Percentiles rank a stretch among this genome's conserved stretches.
phyloP scores from a whole-genome alignment of 129 eudicot species.

The Helichrysum umbraculigerum region DNA sequence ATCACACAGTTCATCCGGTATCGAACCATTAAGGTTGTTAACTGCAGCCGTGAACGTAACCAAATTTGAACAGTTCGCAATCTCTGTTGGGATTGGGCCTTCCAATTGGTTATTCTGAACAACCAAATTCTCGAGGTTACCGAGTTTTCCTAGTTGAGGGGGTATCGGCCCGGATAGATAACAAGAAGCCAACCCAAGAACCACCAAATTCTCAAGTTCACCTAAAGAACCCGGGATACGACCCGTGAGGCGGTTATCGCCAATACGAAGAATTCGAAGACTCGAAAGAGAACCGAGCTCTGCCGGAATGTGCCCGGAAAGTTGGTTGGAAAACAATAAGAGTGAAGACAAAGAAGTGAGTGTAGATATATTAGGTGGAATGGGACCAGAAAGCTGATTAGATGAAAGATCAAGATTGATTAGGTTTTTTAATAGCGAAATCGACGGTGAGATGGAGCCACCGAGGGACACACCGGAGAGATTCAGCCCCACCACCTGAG shows the following conservation, averaged over 20 bases:
- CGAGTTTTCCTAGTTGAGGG: constrained; percentile 53
- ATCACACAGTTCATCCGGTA: constrained; percentile 59
- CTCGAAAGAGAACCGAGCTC: constrained; percentile 55
- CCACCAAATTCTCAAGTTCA: constrained; percentile 44
- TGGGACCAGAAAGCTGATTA: constrained; percentile 77
- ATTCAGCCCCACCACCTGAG: constrained; percentile 52
- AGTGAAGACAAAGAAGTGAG: constrained; percentile 61
- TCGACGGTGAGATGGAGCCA: constrained; percentile 75
- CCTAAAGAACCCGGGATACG: constrained; percentile 62
- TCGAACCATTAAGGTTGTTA: constrained; percentile 67
- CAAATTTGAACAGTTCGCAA: constrained; percentile 71
- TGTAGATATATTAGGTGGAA: constrained; percentile 90
- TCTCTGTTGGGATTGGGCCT: constrained; percentile 65
- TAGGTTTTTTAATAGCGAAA: constrained; percentile 60
- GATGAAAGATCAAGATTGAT: constrained; percentile 80
- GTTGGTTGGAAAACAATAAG: constrained; percentile 72
- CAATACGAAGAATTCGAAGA: constrained; percentile 73
- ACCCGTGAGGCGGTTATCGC: constrained; percentile 77
- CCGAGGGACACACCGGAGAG: constrained; percentile 58
- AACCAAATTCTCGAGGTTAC: constrained; percentile 47
- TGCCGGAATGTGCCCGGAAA: constrained; percentile 77
- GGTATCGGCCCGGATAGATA: constrained; percentile 75
- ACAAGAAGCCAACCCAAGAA: constrained; percentile 86
- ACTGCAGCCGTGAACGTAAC: constrained; percentile 55
- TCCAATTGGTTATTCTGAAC: constrained; percentile 58